Conservation (phyloP, 2,329 filamentous ascomycete species). For the Cladophialophora psammophila region DNA sequence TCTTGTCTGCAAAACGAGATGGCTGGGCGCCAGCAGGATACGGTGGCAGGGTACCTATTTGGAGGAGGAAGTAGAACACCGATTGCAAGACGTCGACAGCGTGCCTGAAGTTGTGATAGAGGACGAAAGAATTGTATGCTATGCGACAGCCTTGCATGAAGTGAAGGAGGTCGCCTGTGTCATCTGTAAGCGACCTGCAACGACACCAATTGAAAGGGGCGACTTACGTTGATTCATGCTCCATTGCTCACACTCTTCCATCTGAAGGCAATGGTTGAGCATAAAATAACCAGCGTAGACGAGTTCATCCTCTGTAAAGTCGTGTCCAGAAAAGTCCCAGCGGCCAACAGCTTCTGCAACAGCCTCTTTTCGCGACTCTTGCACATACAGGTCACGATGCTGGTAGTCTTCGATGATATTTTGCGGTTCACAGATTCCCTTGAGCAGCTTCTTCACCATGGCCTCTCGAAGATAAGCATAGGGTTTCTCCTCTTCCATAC, state of each 20-base stretch:
- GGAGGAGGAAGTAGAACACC: constrained; percentile 85
- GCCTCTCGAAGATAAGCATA: constrained; percentile 89
- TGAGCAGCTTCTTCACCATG: constrained; percentile 92
- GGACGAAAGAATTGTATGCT: constrained; percentile 95
- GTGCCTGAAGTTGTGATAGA: constrained; percentile 98
- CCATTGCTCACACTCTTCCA: constrained; percentile 83
- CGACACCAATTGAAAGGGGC: constrained; percentile 38
- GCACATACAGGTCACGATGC: constrained; percentile 71
- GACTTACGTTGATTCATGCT: constrained; percentile 74
- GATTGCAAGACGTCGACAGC: constrained; percentile 96
- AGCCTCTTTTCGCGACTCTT: constrained; percentile 67
- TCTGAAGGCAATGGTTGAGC: constrained; percentile 83
- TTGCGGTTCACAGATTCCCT: constrained; percentile 79
- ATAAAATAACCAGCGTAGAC: constrained; percentile 85
- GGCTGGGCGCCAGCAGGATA: constrained; percentile 60
- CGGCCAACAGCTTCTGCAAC: constrained; percentile 74
- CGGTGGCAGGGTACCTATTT: constrained; percentile 75
- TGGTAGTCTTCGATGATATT: constrained; percentile 68
- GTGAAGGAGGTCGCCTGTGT: constrained; percentile 76
- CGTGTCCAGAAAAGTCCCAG: constrained; percentile 90
- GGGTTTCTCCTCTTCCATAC: constrained; percentile 81
- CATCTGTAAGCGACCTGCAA: constrained; percentile 48
- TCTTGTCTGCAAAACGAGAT: constrained; percentile 43
- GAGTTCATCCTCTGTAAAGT: constrained; percentile 88
- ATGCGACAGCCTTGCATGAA: constrained; percentile 88